A percentile compares a stretch with the other conserved stretches of the same genome.
Conservation (phyloP, 352 stramenopile genomes). For the Phytophthora fragariae region DNA sequence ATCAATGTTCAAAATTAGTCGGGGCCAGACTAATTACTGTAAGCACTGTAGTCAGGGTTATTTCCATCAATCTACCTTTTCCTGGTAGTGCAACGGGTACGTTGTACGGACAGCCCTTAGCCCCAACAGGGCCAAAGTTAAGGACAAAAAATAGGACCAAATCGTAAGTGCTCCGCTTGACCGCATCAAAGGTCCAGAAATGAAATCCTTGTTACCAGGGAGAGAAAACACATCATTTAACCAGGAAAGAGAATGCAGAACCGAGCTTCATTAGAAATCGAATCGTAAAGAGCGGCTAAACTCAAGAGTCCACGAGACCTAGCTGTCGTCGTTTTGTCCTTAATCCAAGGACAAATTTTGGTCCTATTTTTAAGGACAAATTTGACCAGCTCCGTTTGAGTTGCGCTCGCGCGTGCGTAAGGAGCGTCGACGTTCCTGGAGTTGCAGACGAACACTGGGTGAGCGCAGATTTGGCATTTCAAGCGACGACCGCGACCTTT, state of each 20-base stretch:
- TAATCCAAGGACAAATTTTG: background rate
- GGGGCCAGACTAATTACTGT: too few species aligned
- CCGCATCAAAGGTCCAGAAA: too few species aligned
- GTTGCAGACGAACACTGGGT: background rate
- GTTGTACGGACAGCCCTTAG: too few species aligned
- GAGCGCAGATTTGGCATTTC: background rate
- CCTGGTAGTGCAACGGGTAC: too few species aligned
- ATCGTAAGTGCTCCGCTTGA: too few species aligned
- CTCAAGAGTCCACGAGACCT: background rate
- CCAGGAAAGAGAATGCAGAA: background rate
- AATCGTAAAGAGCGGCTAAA: background rate
- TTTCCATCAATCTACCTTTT: too few species aligned
- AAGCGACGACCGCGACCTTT: background rate
- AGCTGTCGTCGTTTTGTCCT: background rate
- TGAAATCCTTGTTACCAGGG: too few species aligned
- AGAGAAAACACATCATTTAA: too few species aligned
- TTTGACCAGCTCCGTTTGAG: background rate
- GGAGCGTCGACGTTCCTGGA: background rate
- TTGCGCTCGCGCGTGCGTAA: background rate
- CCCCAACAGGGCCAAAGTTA: too few species aligned
- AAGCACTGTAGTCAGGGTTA: too few species aligned
- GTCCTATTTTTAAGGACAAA: background rate
- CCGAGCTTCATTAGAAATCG: background rate
- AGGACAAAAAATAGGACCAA: too few species aligned
- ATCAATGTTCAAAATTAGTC: too few species aligned